Conservation (phyloP, 495 filamentous ascomycete species). For the Aspergillus wentii region DNA sequence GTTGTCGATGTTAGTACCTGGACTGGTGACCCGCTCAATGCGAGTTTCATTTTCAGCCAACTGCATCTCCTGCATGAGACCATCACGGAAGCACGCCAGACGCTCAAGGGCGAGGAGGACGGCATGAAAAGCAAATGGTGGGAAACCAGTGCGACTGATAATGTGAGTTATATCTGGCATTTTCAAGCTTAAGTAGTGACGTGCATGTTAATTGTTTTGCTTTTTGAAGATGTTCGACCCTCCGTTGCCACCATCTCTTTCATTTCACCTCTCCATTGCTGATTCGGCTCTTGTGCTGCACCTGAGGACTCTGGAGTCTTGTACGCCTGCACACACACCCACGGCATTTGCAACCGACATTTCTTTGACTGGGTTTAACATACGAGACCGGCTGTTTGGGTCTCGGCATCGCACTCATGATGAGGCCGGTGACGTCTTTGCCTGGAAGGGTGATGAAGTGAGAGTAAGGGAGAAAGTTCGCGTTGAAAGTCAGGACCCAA, state of each 20-base stretch:
- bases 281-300: conserved; percentile 75
- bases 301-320: conserved; percentile 72
- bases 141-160: conserved; percentile 48
- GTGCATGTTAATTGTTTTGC: conserved; percentile 1
- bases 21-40: conserved; percentile 53
- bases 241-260: conserved; percentile 53
- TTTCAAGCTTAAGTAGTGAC: no score
- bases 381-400: conserved; percentile 53
- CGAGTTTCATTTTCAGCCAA: conserved; percentile 72
- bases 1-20: conserved; percentile 71
- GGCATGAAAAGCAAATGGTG: conserved; percentile 52
- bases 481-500: conserved; percentile 89
- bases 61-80: conserved; percentile 71
- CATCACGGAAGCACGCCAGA: conserved; percentile 61
- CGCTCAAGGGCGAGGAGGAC: conserved; percentile 45
- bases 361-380: conserved; percentile 50
- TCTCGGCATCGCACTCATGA: conserved; percentile 66
- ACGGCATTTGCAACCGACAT: conserved; percentile 51
- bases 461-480: conserved; percentile 83
- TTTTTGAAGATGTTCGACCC: conserved; percentile 48
- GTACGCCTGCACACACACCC: conserved; percentile 53
- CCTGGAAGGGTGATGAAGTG: conserved; percentile 64
- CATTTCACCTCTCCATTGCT: conserved; percentile 70
- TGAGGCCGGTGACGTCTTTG: conserved; percentile 71
- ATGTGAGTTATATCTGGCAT: conserved; percentile 29